A percentile compares a stretch with the other conserved stretches of the same genome.
Evolutionary conservation across 176 grass and related monocot species (phyloP).

Genomic region (Oryza meyeriana): DNA sequence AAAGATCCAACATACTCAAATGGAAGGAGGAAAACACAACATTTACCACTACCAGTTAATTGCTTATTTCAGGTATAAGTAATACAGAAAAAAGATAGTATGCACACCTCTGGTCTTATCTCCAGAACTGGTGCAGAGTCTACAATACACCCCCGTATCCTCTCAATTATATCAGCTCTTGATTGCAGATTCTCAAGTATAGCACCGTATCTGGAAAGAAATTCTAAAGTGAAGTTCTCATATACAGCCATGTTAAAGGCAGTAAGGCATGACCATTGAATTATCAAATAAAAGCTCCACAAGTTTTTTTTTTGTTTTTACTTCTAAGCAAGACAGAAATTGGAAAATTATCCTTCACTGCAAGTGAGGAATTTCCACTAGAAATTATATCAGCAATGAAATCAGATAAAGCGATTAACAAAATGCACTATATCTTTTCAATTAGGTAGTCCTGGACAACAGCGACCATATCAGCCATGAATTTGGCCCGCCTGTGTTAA

Average conservation of each 20-base stretch:
- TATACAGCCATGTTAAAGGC: not conserved
- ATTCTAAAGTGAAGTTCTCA: not conserved
- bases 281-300: not conserved
- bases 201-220: conserved; percentile 67
- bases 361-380: not conserved
- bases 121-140: conserved; percentile 88
- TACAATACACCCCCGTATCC: conserved; percentile 88
- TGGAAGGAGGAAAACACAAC: not conserved
- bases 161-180: conserved; percentile 72
- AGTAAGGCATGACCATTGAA: not conserved
- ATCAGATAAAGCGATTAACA: not conserved
- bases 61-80: not conserved
- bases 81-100: not conserved
- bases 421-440: not conserved
- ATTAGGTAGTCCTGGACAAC: not conserved
- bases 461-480: not conserved
- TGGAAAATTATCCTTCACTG: not conserved
- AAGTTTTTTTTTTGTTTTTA: not conserved
- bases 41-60: not conserved
- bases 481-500: not conserved
- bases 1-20: not conserved
- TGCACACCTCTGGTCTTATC: conserved; percentile 82
- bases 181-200: conserved; percentile 83
- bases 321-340: not conserved
- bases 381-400: conserved; percentile 4